Evolutionary conservation across 768 basidiomycete species (phyloP), one percentile per base, ranked within the genome.

Genomic region (Lactarius sp.): DNA sequence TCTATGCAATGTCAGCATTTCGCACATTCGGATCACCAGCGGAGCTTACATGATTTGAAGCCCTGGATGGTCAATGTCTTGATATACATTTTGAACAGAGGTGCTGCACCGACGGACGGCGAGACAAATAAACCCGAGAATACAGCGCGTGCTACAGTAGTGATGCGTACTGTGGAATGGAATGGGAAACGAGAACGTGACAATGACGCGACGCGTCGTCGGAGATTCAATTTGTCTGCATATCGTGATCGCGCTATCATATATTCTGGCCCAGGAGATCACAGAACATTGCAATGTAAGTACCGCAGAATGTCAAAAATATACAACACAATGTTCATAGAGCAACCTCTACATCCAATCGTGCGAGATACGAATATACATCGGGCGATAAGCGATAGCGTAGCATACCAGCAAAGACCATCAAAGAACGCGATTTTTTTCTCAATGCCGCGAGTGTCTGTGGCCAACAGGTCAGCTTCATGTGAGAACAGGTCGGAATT

Each of bases 1-100:
- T 92, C 89, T 91, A 68, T 59, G 42, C 12, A 34, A n/a, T 20
- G 51, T 59, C 36, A 61, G 50, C 18, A 7, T n/a, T 47, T 33
- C 10, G 14, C 33, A 34, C 37, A 68, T 44, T 64, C 22, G 41
- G 64, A 64, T 70, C 39, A 20, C 22, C 6, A 44, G 31, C 46
- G 27, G 20, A n/a, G 74, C 83, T 69, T 71, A 90, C 89, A 99
- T n/a, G 94, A 97, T 77, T 99, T 99, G 83, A 99, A 98, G 63
- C 95, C 95, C 75, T 93, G 88, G 62, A 94, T 89, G 1, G 92
- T 93, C 36, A 94, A 76, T 20, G 92, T 92, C 73, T 94, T 92
- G 74, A 94, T 93, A 71, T 86, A 87, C 89, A 91, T 91, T 13
- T 60, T 52, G 41, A 44, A 34, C 33, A 59, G 18, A 41, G 9